phyloP scores from a whole-genome alignment of 2,329 filamentous ascomycete species.

The Exophiala viscosa region DNA sequence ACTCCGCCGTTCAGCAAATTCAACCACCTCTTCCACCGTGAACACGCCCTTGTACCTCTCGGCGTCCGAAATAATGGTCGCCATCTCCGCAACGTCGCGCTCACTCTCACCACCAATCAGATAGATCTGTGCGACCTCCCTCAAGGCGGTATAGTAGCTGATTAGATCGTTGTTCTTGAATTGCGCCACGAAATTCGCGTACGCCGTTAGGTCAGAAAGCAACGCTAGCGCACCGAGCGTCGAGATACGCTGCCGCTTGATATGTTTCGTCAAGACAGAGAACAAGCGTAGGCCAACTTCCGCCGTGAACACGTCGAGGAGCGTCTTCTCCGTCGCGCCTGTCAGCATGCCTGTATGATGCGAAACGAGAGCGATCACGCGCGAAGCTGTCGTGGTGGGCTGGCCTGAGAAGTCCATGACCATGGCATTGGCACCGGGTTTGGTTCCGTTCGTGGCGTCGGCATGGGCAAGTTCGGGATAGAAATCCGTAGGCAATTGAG shows the following conservation, averaged over 20 bases:
- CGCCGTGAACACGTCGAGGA: slow-evolving; percentile 97
- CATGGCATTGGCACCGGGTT: slow-evolving; percentile 1
- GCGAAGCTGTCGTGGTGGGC: slow-evolving; percentile 72
- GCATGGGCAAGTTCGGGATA: slow-evolving; percentile 58
- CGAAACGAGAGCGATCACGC: slow-evolving; percentile 79
- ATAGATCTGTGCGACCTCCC: slow-evolving; percentile 93
- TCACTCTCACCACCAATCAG: slow-evolving; percentile 67
- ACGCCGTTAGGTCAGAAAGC: slow-evolving; percentile 95
- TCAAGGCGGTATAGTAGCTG: slow-evolving; percentile 84
- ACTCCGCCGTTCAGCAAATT: slow-evolving; percentile 88
- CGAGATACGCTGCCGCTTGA: slow-evolving; percentile 91
- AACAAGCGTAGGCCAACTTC: slow-evolving; percentile 94
- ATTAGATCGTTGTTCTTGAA: slow-evolving; percentile 79
- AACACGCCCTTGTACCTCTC: slow-evolving; percentile 91
- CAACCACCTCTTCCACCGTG: slow-evolving; percentile 91
- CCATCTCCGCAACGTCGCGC: slow-evolving; percentile 83
- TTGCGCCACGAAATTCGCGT: slow-evolving; percentile 77
- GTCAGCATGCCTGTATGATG: slow-evolving; percentile 89
- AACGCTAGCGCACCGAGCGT: slow-evolving; percentile 85
- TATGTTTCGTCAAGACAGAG: slow-evolving; percentile 87
- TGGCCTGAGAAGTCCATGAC: slow-evolving; percentile 42
- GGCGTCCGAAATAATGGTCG: slow-evolving; percentile 86
- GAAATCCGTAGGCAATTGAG: slow-evolving; percentile 82
- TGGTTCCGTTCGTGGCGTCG: slow-evolving; percentile 3
- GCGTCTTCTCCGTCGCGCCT: slow-evolving; percentile 94